phyloP scores from a whole-genome alignment of 306 rosid species.

The Dryas alaskensis region DNA sequence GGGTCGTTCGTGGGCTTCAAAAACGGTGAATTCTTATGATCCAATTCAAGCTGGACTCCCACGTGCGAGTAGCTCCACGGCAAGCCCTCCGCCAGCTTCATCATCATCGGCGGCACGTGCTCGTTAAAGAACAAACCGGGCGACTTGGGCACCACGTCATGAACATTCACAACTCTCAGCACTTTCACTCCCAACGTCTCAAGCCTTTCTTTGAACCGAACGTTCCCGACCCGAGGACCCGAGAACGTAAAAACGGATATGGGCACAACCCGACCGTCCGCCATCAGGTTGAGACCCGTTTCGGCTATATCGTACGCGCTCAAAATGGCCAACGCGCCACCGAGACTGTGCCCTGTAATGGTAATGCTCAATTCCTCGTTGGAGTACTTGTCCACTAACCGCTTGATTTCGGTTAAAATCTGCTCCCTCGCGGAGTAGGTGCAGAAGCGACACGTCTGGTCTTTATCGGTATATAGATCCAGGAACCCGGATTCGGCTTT shows the following conservation, averaged over 20 bases:
- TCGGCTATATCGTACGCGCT: constrained; percentile 71
- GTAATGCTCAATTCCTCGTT: constrained; percentile 69
- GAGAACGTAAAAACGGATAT: constrained; percentile 60
- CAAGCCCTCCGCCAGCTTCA: constrained; percentile 55
- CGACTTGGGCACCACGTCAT: constrained; percentile 61
- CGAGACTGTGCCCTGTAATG: constrained; percentile 75
- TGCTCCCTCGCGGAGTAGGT: constrained; percentile 77
- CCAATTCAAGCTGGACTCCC: constrained; percentile 62
- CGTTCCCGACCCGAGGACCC: constrained; percentile 87
- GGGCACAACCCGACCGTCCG: constrained; percentile 42
- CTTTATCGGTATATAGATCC: constrained; percentile 71
- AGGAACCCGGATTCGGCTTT: constrained; percentile 78
- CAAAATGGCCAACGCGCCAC: constrained; percentile 67
- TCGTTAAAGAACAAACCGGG: constrained; percentile 72
- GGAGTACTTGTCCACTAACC: constrained; percentile 39
- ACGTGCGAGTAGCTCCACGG: constrained; percentile 88
- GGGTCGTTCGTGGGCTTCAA: constrained; percentile 54
- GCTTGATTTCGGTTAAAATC: constrained; percentile 50
- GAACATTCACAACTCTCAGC: constrained; percentile 62
- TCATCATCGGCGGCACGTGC: constrained; percentile 35
- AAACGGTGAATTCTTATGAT: constrained; percentile 65
- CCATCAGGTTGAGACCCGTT: constrained; percentile 45
- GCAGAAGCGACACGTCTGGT: constrained; percentile 47
- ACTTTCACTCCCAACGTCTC: constrained; percentile 66
- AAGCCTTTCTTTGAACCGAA: constrained; percentile 63